A percentile compares a stretch with the other conserved stretches of the same genome.
These are phyloP conservation scores for Rubus parviflorus DNA, from an alignment of 306 rosid species.

Conservation along the genomic window DNA sequence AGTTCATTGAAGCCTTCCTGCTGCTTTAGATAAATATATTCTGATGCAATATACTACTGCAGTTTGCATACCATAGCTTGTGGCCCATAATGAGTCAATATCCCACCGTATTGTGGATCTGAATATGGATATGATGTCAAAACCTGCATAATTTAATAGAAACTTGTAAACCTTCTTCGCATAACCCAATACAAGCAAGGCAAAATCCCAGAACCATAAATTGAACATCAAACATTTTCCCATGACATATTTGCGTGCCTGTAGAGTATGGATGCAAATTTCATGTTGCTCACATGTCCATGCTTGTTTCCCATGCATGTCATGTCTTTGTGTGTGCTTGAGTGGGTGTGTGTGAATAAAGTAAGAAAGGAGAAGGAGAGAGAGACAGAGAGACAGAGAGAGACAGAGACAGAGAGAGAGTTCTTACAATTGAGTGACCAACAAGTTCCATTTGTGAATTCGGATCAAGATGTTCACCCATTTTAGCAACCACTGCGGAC, in stretches of 20 bases:
- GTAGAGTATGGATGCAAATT: not conserved
- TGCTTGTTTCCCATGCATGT: not conserved
- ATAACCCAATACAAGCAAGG: conserved; percentile 3
- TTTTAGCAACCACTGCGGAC: conserved; percentile 34
- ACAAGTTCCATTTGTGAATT: conserved; percentile 60
- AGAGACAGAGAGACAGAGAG: conserved; percentile 20
- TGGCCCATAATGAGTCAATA: conserved; percentile 51
- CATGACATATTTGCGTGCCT: conserved; percentile 1
- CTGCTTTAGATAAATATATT: not conserved
- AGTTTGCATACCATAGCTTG: conserved; percentile 55
- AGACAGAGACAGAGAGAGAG: not conserved
- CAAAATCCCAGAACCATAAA: conserved; percentile 19
- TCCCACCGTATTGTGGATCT: conserved; percentile 60
- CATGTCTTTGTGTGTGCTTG: not conserved
- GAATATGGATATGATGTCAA: conserved; percentile 59
- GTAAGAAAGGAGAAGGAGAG: not conserved
- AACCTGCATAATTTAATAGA: conserved; percentile 54
- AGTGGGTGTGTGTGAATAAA: not conserved
- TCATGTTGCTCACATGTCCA: conserved; percentile 5
- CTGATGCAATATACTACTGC: not conserved
- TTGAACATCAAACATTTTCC: not conserved
- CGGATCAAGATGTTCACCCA: conserved; percentile 50
- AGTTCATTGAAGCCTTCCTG: conserved; percentile 6
- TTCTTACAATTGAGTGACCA: conserved; percentile 73
- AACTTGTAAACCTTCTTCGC: conserved; percentile 25